These are phyloP conservation scores for Cruciata laevipes DNA, from an alignment of 257 asterid genomes.

Conservation along the genomic window DNA sequence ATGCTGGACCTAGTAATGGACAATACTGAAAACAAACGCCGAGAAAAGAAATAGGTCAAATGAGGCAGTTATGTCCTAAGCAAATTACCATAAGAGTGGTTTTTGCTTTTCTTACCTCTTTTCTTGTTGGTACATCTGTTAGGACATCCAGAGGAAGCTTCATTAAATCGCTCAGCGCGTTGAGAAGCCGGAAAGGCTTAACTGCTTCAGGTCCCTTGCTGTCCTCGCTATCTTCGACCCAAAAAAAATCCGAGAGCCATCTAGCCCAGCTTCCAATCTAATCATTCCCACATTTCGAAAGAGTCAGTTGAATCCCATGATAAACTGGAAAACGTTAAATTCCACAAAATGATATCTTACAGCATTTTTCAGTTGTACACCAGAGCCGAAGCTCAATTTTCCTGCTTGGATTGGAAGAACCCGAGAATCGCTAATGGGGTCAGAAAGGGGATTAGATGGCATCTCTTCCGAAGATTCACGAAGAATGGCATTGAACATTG, in stretches of 20 bases:
- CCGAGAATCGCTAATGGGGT: slow-evolving; percentile 69
- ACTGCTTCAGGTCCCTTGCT: slow-evolving; percentile 30
- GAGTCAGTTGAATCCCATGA: not conserved
- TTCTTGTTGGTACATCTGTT: slow-evolving; percentile 60
- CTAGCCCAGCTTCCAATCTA: slow-evolving; percentile 91
- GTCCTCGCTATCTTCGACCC: slow-evolving; percentile 50
- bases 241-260: slow-evolving; percentile 75
- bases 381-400: slow-evolving; percentile 77
- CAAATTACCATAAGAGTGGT: slow-evolving; percentile 5
- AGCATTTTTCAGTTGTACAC: slow-evolving; percentile 83
- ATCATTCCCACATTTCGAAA: slow-evolving; percentile 23
- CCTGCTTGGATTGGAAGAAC: slow-evolving; percentile 88
- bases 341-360: slow-evolving; percentile 32
- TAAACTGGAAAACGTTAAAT: not conserved
- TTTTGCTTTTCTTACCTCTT: slow-evolving; percentile 48
- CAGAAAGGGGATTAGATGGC: slow-evolving; percentile 94
- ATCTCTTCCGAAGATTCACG: slow-evolving; percentile 74
- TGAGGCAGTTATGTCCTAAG: not conserved
- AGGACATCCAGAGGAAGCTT: slow-evolving; percentile 90
- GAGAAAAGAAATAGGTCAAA: not conserved
- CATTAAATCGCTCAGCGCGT: slow-evolving; percentile 80
- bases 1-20: slow-evolving; percentile 58
- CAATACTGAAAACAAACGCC: slow-evolving; percentile 46
- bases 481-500: slow-evolving; percentile 94
- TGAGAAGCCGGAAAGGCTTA: slow-evolving; percentile 72